phyloP scores from a whole-genome alignment of 371 early-diverging fungal species.

The Rhizoclosmatium hyalinum region DNA sequence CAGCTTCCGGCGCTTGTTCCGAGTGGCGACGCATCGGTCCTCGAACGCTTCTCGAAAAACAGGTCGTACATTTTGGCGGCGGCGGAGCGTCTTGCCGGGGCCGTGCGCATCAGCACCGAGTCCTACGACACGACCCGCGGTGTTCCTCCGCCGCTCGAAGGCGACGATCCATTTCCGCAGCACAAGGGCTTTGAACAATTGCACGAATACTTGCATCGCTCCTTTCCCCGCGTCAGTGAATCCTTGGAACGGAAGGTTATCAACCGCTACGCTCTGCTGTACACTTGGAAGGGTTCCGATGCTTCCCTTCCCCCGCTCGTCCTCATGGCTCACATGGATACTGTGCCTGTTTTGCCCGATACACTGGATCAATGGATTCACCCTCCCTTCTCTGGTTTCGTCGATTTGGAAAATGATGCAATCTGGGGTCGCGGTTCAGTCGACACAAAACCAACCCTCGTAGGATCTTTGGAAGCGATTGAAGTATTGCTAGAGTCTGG shows the following conservation, averaged over 20 bases:
- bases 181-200: conserved; percentile 5
- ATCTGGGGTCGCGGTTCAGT: conserved; percentile 53
- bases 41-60: conserved; percentile 6
- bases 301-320: conserved; percentile 34
- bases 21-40: neutral
- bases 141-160: conserved; percentile 18
- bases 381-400: conserved; percentile 25
- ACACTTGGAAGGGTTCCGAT: conserved; percentile 50
- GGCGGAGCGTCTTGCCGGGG: conserved; percentile 23
- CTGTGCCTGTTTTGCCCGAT: conserved; percentile 45
- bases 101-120: conserved; percentile 28
- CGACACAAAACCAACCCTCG: conserved; percentile 43
- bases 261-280: conserved; percentile 46
- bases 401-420: conserved; percentile 37
- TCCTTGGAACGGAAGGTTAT: conserved; percentile 26
- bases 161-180: neutral
- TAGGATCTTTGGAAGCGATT: conserved; percentile 36
- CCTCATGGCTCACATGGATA: conserved; percentile 48
- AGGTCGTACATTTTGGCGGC: conserved; percentile 13
- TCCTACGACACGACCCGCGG: conserved; percentile 16
- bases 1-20: conserved; percentile 8
- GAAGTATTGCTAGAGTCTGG: conserved; percentile 42
- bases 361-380: conserved; percentile 36
- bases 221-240: conserved; percentile 27
- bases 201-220: conserved; percentile 1